Evolutionary conservation across 345 rosid genomes (phyloP).

Genomic region (Schrenkiella parvula): DNA sequence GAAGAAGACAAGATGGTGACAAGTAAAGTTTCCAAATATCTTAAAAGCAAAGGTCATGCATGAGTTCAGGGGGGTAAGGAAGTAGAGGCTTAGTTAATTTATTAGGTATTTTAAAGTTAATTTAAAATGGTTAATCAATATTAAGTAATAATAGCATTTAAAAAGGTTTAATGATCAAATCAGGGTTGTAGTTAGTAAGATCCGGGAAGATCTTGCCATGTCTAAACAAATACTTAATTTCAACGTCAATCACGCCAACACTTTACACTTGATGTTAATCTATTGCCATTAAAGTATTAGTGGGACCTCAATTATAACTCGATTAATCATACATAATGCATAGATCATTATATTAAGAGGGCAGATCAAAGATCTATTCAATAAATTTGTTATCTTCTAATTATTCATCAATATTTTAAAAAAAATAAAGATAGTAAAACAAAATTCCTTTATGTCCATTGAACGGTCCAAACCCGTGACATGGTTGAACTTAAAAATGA

Average conservation of each 20-base stretch:
- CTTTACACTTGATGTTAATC: conserved; percentile 37
- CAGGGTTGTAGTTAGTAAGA: conserved; percentile 61
- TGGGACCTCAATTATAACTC: conserved; percentile 37
- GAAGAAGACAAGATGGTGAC: conserved; percentile 35
- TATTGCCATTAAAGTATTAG: conserved; percentile 17
- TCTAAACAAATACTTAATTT: conserved; percentile 39
- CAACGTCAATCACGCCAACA: conserved; percentile 82
- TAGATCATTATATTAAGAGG: conserved; percentile 27
- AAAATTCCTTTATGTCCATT: conserved; percentile 34
- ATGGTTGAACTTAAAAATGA: conserved; percentile 4
- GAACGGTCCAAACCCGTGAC: conserved; percentile 35
- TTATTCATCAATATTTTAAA: conserved; percentile 5
- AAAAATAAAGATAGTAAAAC: not conserved
- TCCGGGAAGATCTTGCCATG: conserved; percentile 49
- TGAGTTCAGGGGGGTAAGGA: conserved; percentile 38
- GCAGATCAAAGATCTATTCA: conserved; percentile 28
- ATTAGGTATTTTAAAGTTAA: not conserved
- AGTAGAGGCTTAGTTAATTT: conserved; percentile 14
- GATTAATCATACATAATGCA: conserved; percentile 23
- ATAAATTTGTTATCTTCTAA: conserved; percentile 10
- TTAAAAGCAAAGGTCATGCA: conserved; percentile 35
- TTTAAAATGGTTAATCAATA: conserved; percentile 1
- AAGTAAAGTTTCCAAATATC: conserved; percentile 29
- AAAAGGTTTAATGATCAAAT: conserved; percentile 34
- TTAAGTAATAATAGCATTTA: conserved; percentile 9